Base-by-base conservation (phyloP, 1,284 basidiomycete genomes). In the Waitea zeae region DNA sequence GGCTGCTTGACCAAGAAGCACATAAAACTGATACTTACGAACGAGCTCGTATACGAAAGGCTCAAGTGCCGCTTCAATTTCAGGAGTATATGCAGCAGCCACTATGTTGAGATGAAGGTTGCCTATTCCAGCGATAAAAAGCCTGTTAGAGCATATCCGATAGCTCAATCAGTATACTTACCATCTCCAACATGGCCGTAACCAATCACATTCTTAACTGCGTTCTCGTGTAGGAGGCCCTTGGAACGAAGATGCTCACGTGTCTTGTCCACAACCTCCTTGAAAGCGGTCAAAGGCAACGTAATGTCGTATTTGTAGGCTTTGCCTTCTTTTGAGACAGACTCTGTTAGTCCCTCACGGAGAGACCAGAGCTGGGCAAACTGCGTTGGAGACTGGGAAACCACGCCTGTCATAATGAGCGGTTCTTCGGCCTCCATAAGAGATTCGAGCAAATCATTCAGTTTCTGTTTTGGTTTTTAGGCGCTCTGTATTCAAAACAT, bases 251-350 rank as follows among this genome's bases (percentile, higher is more conserved):
- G 60, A 36, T 76, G 77, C 38, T 77, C 70, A 38, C 84, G 64
- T 34, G 92, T 80, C 29, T 67, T 61, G 46, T 93, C 81, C 15
- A 97, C 88, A 7, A 96, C 73, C 18, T 73, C 69, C 59, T 97
- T 82, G 70, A 98, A 98, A 46, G 77, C 70, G 14, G 71, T 64
- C 3, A 95, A 66, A 2, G 93, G 93, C 20, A 98, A 74, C 13
- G 87, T 92, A 28, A 99, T 70, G 49, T 98, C 95, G 55, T 98
- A 98, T 61, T 99, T 99, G 66, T 95, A 98, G 4, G 83, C 79
- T 45, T 88, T 88, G 31, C 95, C 95, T 50, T 88, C 79, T 54
- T 97, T 97, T 17, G 84, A 86, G 2, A 87, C 73, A 1, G 92
- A 84, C 54, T 98, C 95, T 2, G 95, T 80, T 15, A 98, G 70